Evolutionary conservation across 1,139 yeast species (phyloP), one percentile per base, ranked within the genome.

Genomic region (Insectozyma bohioensis): DNA sequence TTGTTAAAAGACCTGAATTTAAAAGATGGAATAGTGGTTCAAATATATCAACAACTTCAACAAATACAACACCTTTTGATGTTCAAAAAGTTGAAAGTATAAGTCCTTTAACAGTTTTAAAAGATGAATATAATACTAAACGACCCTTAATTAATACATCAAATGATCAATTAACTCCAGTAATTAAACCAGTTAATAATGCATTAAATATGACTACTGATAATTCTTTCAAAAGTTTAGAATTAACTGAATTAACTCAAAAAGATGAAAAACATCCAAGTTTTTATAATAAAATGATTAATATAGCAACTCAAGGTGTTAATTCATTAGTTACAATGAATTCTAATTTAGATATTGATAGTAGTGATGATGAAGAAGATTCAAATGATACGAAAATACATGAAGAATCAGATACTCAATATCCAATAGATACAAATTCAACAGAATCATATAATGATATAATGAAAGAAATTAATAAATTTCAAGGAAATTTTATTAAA

Each of bases 401-500:
- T 14, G 33, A 27, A n/a, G 20, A 11, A 9, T 8, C 23, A 11
- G 43, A 41, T 20, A 43, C 46, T 9, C 43, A 40, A 30, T 38
- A 41, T 20, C 29, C 36, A n/a, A 30, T 39, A 8, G 49, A 45
- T 11, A 15, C 26, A 10, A 15, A 19, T 8, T 8, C 11, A 12
- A 14, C 12, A 4, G 11, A 6, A 6, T 27, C 30, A 19, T 27
- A 5, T 14, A 41, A 52, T 5, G 53, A 51, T 4, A 51, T 58
- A n/a, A 45, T 62, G 38, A 41, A 51, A 15, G 68, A 64, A 34
- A 56, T 64, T 30, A 51, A 52, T 22, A 60, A 54, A 8, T 61
- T 63, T 36, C 69, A 64, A 40, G 53, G 41, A 28, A 52, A 51
- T 16, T 58, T 63, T 41, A 58, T 61, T 3, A 49, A 55, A 24